Evolutionary conservation across 306 rosid species (phyloP).

Genomic region (Glycyrrhiza uralensis): DNA sequence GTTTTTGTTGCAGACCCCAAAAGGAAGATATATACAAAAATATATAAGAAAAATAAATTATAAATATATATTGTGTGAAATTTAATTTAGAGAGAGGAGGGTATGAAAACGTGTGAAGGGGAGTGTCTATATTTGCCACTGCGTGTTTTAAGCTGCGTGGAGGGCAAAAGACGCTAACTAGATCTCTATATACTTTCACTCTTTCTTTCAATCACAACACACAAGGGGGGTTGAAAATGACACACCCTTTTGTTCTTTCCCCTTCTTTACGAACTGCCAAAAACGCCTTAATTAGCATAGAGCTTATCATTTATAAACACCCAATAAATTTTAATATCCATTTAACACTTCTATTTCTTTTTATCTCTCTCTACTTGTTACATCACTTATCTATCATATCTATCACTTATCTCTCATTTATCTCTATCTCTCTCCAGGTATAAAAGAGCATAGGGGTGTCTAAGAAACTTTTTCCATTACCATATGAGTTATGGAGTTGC

Average conservation of each 20-base stretch:
- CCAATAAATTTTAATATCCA: no score
- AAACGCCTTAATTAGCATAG: no score
- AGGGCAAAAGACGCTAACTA: constrained; percentile 94
- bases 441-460: no score
- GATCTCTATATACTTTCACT: constrained; percentile 10
- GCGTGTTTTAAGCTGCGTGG: constrained; percentile 94
- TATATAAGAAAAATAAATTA: not conserved
- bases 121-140: constrained; percentile 50
- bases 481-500: not conserved
- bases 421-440: no score
- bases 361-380: no score
- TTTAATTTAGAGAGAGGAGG: not conserved
- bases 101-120: constrained; percentile 50
- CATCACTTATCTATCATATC: no score
- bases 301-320: no score
- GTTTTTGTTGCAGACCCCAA: constrained; percentile 25
- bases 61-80: no score
- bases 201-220: constrained; percentile 29
- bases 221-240: constrained; percentile 52
- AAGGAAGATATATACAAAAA: not conserved
- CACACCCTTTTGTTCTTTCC: constrained; percentile 32
- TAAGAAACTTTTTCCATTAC: no score
- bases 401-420: no score
- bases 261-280: constrained; percentile 34
- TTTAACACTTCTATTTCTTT: no score